These are phyloP conservation scores for Leucocoprinus leucothites DNA, from an alignment of 768 basidiomycete species.

Conservation along the genomic window DNA sequence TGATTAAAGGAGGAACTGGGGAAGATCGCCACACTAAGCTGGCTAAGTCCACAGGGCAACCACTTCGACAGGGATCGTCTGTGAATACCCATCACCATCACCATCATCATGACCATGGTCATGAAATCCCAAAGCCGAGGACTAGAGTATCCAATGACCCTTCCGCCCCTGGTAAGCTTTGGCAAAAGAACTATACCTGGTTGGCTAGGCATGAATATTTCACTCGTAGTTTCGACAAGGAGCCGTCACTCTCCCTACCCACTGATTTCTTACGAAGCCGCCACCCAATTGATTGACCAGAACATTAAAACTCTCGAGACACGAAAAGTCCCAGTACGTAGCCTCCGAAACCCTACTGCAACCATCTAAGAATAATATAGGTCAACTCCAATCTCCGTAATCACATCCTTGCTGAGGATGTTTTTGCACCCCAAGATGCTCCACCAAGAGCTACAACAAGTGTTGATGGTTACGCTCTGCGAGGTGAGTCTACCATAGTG, in stretches of 20 bases:
- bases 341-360: not conserved
- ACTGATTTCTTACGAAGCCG: constrained; percentile 62
- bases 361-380: constrained; percentile 28
- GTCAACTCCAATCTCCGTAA: constrained; percentile 61
- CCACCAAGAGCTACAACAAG: constrained; percentile 71
- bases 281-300: constrained; percentile 52
- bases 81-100: constrained; percentile 18
- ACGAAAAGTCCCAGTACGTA: constrained; percentile 40
- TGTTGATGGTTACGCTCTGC: constrained; percentile 86
- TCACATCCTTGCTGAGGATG: constrained; percentile 72
- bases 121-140: constrained; percentile 48
- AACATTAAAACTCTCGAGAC: constrained; percentile 42
- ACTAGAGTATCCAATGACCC: constrained; percentile 67
- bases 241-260: constrained; percentile 78
- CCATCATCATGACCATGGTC: constrained; percentile 29
- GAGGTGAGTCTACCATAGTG: constrained; percentile 42
- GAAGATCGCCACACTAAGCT: constrained; percentile 52
- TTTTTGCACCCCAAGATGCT: constrained; percentile 60
- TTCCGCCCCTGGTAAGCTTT: constrained; percentile 34
- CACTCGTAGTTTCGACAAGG: constrained; percentile 57
- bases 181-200: not conserved
- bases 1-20: constrained; percentile 68
- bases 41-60: constrained; percentile 22
- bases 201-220: not conserved
- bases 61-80: not conserved